Evolutionary conservation across 2,329 filamentous ascomycete species (phyloP).

Genomic region (Podosphaera aphanis): DNA sequence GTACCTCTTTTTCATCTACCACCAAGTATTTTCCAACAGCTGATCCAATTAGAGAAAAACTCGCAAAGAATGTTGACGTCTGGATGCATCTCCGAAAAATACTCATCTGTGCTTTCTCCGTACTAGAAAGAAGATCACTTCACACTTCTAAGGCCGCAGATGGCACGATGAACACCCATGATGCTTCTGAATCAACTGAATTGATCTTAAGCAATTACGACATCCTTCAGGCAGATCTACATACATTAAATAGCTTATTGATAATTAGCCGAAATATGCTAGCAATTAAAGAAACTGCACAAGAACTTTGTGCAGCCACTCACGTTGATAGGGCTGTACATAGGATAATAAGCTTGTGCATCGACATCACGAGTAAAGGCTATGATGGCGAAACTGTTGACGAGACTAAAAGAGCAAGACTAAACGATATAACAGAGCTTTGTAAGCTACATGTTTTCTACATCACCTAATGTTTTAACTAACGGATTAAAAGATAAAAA

Average conservation of each 20-base stretch:
- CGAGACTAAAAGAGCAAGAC: conserved; percentile 29
- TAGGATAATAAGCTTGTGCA: conserved; percentile 39
- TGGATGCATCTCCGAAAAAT: conserved; percentile 42
- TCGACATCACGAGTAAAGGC: conserved; percentile 43
- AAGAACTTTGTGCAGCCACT: conserved; percentile 40
- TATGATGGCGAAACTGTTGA: conserved; percentile 39
- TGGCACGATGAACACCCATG: conserved; percentile 29
- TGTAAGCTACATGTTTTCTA: conserved; percentile 21
- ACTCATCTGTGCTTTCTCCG: conserved; percentile 36
- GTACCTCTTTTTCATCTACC: conserved; percentile 16
- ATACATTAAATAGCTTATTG: conserved; percentile 42
- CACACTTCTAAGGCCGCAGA: conserved; percentile 29
- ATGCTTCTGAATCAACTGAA: conserved; percentile 36
- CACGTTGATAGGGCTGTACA: conserved; percentile 43
- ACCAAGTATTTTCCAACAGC: background rate
- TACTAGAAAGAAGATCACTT: conserved; percentile 34
- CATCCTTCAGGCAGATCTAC: conserved; percentile 35
- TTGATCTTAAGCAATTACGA: conserved; percentile 39
- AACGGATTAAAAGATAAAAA: conserved; percentile 32
- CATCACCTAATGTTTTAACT: background rate
- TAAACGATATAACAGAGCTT: conserved; percentile 39
- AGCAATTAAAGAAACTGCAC: conserved; percentile 39
- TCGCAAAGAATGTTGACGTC: conserved; percentile 38
- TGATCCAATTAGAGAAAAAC: conserved; percentile 24
- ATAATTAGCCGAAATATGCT: conserved; percentile 41